Base-by-base conservation (phyloP, 1,139 yeast species). In the Pichia kudriavzevii region DNA sequence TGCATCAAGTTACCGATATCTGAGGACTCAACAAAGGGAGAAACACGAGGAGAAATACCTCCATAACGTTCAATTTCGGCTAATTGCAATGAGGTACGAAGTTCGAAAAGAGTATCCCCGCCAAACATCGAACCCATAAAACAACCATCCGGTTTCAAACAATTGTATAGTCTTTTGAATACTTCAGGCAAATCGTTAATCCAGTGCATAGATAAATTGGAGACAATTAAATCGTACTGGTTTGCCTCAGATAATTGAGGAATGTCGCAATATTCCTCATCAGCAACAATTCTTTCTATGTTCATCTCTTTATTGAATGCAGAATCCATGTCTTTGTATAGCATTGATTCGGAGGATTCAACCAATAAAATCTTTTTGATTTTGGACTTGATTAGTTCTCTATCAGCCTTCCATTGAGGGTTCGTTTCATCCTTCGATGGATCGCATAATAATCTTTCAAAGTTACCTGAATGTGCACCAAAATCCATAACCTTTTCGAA, bases 71-170 rank as follows among this genome's bases (percentile, higher is more conserved):
- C 94, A 57, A 78, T 61, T 50, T 84, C 95, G 0, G 94, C 94
- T 36, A 84, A 61, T 53, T 84, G 95, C 32, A 84, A 61, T 1
- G 88, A 67, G 0, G 94, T 81, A 34, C 95, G 67, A 36, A 84
- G 64, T 56, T 84, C 95, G 50, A 75, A 84, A 19, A 84, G 61
- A 1, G 94, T 79, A 54, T 84, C 95, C 5, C 91, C 93, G 7
- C 93, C 93, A 48, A 82, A 72, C 66, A 84, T 69, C n/a, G 87
- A 72, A 2, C 82, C 94, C 69, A 84, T 68, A 47, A 84, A 81
- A 54, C 85, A 64, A 1, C 94, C 93, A 53, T 84, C 94, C 0
- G 93, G 93, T 40, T 75, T 75, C 30, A 84, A 61, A 15, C 81
- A 67, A n/a, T 61, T 54, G 50, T 77, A 75, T 43, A 83, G 68